Base-by-base conservation (phyloP, 805 yeast species). In the Lachancea kluyveri region DNA sequence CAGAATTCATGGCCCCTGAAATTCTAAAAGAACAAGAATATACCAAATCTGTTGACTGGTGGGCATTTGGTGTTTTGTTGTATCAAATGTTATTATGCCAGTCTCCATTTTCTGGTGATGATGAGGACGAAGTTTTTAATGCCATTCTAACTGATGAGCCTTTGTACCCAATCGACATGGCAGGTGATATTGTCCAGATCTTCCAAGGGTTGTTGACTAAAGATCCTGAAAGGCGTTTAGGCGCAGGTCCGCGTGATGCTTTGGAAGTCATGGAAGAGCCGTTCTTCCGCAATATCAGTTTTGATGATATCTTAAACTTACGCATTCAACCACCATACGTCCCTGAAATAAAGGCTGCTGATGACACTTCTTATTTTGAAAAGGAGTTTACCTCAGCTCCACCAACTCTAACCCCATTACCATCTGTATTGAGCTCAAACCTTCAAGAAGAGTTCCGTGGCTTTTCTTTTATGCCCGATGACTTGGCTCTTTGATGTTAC, bases 1-100 rank as follows among this genome's bases (percentile, higher is more conserved):
- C 99, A 0, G 98, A 92, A 59, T 84, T 92, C 46, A 92, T 92
- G 95, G 99, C 98, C 1, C 99, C 99, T 0, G 99, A 92, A 60
- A 90, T 92, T 45, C 68, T 92, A 52, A 79, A 85, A 42, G 97
- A 92, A 33, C 94, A 88, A 58, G 82, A 79, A 38, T 92, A 92
- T 52, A 92, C 87, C 32, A 77, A 94, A 52, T 82, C 92, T 23
- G 98, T 92, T 33, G 99, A 92, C 62, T 92, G 98, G 98, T 92
- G 98, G 98, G 97, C 98, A 1, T 86, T 88, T 67, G 99, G 99
- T 36, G 97, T 92, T 17, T 68, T 92, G 42, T 67, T 92, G 43
- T 92, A 90, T 60, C 98, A 92, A 61, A 92, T 92, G 99, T 67
- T 92, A 36, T 68, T 92, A 37, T 92, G 96, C 31, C 95, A 90